These are phyloP conservation scores for Aphanomyces stellatus DNA, from an alignment of 352 stramenopile genomes.

Conservation along the genomic window DNA sequence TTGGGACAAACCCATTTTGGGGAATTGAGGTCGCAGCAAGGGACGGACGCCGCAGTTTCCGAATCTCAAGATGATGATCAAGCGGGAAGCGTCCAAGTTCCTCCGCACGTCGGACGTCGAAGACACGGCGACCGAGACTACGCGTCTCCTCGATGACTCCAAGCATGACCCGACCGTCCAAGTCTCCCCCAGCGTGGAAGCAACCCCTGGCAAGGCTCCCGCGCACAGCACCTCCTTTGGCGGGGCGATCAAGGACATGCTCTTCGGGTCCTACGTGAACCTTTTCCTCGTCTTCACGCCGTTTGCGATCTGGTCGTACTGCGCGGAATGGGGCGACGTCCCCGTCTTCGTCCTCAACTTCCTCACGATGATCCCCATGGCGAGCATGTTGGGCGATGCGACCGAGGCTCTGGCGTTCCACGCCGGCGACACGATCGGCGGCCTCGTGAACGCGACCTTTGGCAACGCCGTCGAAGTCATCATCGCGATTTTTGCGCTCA, in stretches of 20 bases:
- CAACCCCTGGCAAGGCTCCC: not conserved
- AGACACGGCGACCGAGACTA: not conserved
- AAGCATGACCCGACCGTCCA: not conserved
- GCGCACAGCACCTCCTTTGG: constrained; percentile 23
- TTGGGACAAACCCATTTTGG: no score
- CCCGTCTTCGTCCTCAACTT: constrained; percentile 95
- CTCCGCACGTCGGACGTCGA: not conserved
- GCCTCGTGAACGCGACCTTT: constrained; percentile 97
- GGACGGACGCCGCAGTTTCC: no score
- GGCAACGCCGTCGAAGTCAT: constrained; percentile 97
- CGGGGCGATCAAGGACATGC: constrained; percentile 33
- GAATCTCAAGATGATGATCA: constrained; percentile 3
- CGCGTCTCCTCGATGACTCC: not conserved
- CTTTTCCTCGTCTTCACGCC: constrained; percentile 49
- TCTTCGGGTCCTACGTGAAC: constrained; percentile 59
- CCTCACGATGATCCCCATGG: constrained; percentile 93
- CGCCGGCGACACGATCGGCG: constrained; percentile 95
- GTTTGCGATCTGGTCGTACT: constrained; percentile 53
- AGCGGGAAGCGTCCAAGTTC: constrained; percentile 4
- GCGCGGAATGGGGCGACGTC: constrained; percentile 50
- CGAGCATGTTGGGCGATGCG: constrained; percentile 92
- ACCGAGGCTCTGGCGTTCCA: constrained; percentile 96
- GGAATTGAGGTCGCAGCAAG: no score
- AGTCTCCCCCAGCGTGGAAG: not conserved
- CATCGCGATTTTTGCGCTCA: constrained; percentile 92